Base-by-base conservation (phyloP, 169 alveolate genomes). In the Cryptosporidium sp. region DNA sequence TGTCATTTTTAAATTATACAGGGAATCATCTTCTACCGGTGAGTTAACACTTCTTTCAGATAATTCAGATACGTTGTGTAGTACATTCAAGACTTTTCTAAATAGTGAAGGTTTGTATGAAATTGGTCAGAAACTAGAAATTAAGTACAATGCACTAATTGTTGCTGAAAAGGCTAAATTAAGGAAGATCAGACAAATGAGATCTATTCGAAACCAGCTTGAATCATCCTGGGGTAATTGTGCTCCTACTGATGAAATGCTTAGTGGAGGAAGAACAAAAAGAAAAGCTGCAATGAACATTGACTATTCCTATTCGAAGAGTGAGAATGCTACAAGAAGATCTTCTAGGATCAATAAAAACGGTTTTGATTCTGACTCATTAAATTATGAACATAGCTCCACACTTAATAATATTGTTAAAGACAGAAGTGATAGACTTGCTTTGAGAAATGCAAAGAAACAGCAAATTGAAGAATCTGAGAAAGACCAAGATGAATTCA, bases 141-240 rank as follows among this genome's bases (percentile, higher is more conserved):
- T 35, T 18, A 80, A 80, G 52, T 80, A 80, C 31, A 59, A 80
- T 31, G 35, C 75, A 10, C n/a, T 80, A 5, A 50, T 80, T 35
- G 73, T 65, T 43, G 87, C 87, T 31, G 87, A 80, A 65, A 80
- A 80, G 70, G 87, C 87, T 26, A 80, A 80, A 43, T 35, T 80
- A 31, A 59, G 87, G 70, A 80, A 65, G 51, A 80, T 80, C 37
- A 59, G 87, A 12, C 87, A 80, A 80, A 80, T 80, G 87, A 59
- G 75, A 48, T 80, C 87, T 18, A 80, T 80, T 18, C 61, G 87
- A 33, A 80, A 80, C 70, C 87, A 80, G 33, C 50, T 80, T 4
- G 87, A 80, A 39, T 80, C 87, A 37, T 80, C 87, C 12, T 80
- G 87, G 87, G 87, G 87, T 6, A 80, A 80, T 39, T 80, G 87